Base-by-base conservation (phyloP, 805 yeast species). In the Wickerhamiella sergipiensis region DNA sequence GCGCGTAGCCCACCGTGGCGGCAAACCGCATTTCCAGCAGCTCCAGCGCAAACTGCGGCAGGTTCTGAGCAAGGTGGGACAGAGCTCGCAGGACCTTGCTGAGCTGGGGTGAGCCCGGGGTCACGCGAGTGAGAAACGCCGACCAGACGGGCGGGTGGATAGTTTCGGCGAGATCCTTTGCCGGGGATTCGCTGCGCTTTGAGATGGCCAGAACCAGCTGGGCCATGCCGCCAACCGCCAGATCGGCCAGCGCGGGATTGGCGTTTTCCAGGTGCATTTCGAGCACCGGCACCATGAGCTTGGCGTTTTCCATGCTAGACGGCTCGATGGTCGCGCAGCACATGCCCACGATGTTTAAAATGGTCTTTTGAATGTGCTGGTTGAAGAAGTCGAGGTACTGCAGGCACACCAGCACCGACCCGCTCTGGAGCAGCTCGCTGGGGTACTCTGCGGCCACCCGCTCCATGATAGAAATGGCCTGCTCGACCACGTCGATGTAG, bases 401-500 rank as follows among this genome's bases (percentile, higher is more conserved):
- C 45, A 92, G 65, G 54, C 85, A 81, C 0, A 85, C 77, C 6
- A 71, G 66, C 8, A 89, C 64, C 8, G 88, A 82, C 39, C 83
- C 81, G 50, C 78, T 75, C 19, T 71, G 63, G 40, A 86, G 57
- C 5, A 69, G 59, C 7, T 56, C 51, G 31, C 36, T 18, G 3
- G 72, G 69, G 51, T 54, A 64, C 24, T 63, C 63, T 2, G 47
- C 51, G 0, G 72, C 67, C 2, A 70, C 59, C 22, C 61, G 61
- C 45, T 67, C 64, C 22, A 70, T 57, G 1, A 68, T 63, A 52
- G 59, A 66, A 13, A 85, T 71, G 26, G 88, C 87, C 65, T 89
- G 96, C 62, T 90, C 98, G 0, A 95, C 95, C 50, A 90, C 70
- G 63, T 90, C 98, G 50, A 90, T 89, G 61, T 78, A 89, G 50